Conservation (phyloP, 371 early-diverging fungal genomes). For the Aphelidium insulamus region DNA sequence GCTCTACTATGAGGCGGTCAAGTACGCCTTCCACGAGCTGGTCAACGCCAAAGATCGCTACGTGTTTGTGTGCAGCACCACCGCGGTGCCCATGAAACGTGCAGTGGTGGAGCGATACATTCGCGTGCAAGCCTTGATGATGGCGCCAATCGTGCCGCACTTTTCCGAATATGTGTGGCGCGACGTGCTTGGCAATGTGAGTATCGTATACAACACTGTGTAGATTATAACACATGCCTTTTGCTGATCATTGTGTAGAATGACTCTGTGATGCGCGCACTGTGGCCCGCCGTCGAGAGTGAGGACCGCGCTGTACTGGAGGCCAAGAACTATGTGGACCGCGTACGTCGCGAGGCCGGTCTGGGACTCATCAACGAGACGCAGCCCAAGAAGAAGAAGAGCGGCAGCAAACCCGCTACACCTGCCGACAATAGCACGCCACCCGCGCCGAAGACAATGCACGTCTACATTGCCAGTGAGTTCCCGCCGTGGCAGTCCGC, state of each 20-base stretch:
- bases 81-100: slow-evolving; percentile 55
- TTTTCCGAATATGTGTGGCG: slow-evolving; percentile 80
- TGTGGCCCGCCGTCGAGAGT: slow-evolving; percentile 35
- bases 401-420: slow-evolving; percentile 23
- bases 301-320: slow-evolving; percentile 42
- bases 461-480: slow-evolving; percentile 44
- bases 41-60: slow-evolving; percentile 78
- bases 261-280: slow-evolving; percentile 37
- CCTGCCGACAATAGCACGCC: slow-evolving; percentile 28
- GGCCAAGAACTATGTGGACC: too few species aligned
- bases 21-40: slow-evolving; percentile 83
- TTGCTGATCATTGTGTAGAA: slow-evolving; percentile 10
- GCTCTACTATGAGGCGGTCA: slow-evolving; percentile 85
- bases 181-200: slow-evolving; percentile 42
- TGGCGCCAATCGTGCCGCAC: slow-evolving; percentile 80
- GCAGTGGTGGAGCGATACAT: slow-evolving; percentile 59
- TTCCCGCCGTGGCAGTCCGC: slow-evolving; percentile 90
- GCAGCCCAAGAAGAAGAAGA: slow-evolving; percentile 52
- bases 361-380: slow-evolving; percentile 26
- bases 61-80: slow-evolving; percentile 44
- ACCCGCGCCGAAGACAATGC: slow-evolving; percentile 39
- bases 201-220: neutral
- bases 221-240: neutral
- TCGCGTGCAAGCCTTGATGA: slow-evolving; percentile 50
- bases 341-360: slow-evolving; percentile 57